phyloP scores from a whole-genome alignment of 108 stramenopile genomes.

The Schizochytrium sp. region DNA sequence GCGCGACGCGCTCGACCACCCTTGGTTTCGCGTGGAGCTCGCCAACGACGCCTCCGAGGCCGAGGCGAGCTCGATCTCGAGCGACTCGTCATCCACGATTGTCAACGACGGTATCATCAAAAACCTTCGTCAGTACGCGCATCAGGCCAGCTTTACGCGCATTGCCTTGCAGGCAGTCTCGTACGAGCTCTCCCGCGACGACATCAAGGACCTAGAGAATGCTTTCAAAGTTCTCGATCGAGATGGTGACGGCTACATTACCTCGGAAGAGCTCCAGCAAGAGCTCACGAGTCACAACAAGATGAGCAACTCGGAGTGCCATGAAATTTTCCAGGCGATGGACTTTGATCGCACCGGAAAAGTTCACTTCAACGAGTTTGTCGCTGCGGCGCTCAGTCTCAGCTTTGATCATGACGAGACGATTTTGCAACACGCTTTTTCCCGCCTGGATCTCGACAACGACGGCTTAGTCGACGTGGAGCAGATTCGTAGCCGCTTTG shows the following conservation, averaged over 20 bases:
- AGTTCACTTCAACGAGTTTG: constrained; percentile 32
- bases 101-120: constrained; percentile 24
- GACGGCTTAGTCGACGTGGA: constrained; percentile 12
- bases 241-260: constrained; percentile 18
- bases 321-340: background rate
- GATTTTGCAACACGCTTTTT: constrained; percentile 17
- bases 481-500: constrained; percentile 3
- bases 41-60: constrained; percentile 24
- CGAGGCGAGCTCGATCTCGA: background rate
- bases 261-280: constrained; percentile 25
- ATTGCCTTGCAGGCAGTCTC: constrained; percentile 25
- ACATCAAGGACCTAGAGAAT: constrained; percentile 30
- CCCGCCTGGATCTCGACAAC: constrained; percentile 21
- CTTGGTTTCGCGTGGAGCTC: constrained; percentile 25
- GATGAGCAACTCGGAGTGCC: background rate
- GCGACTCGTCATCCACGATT: background rate
- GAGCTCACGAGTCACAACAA: background rate
- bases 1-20: constrained; percentile 32
- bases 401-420: constrained; percentile 15
- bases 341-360: constrained; percentile 15
- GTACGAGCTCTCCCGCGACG: constrained; percentile 20
- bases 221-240: constrained; percentile 30
- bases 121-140: constrained; percentile 12
- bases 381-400: constrained; percentile 24
- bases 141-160: background rate